Evolutionary conservation across 2,329 filamentous ascomycete genomes (phyloP).

Genomic region (Cercospora nicotianae): DNA sequence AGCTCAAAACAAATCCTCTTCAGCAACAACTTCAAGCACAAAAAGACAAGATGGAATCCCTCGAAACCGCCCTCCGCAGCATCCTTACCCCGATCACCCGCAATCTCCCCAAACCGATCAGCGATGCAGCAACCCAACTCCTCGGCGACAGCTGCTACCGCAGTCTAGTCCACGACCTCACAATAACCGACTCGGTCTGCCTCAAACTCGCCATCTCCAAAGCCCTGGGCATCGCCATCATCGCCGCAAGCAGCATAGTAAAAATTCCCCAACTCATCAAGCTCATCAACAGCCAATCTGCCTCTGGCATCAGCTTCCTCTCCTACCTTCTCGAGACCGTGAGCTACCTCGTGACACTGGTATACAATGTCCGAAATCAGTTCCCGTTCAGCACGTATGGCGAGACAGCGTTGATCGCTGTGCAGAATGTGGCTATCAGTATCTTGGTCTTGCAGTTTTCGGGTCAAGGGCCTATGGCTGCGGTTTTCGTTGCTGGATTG

Average conservation of each 20-base stretch:
- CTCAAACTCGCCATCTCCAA: constrained; percentile 90
- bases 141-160: constrained; percentile 84
- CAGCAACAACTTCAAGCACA: not conserved
- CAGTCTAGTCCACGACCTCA: constrained; percentile 79
- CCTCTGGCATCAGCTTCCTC: constrained; percentile 82
- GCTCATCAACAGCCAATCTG: constrained; percentile 75
- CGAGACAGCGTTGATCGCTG: constrained; percentile 87
- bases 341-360: constrained; percentile 82
- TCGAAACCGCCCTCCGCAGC: constrained; percentile 47
- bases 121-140: constrained; percentile 73
- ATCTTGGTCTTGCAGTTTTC: constrained; percentile 83
- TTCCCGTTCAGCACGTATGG: constrained; percentile 97
- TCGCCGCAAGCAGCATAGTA: constrained; percentile 84
- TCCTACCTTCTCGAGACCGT: constrained; percentile 90
- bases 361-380: constrained; percentile 86
- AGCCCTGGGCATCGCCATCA: constrained; percentile 88
- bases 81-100: constrained; percentile 48
- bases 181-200: constrained; percentile 74
- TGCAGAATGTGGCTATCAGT: constrained; percentile 88
- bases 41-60: constrained; percentile 44
- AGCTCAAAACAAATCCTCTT: not conserved
- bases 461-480: constrained; percentile 66
- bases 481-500: constrained; percentile 74
- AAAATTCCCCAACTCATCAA: constrained; percentile 98
- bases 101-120: constrained; percentile 66